A percentile compares a stretch with the other conserved stretches of the same genome.
These are phyloP conservation scores for Agaricus blazei DNA, from an alignment of 768 basidiomycete species.

Conservation along the genomic window DNA sequence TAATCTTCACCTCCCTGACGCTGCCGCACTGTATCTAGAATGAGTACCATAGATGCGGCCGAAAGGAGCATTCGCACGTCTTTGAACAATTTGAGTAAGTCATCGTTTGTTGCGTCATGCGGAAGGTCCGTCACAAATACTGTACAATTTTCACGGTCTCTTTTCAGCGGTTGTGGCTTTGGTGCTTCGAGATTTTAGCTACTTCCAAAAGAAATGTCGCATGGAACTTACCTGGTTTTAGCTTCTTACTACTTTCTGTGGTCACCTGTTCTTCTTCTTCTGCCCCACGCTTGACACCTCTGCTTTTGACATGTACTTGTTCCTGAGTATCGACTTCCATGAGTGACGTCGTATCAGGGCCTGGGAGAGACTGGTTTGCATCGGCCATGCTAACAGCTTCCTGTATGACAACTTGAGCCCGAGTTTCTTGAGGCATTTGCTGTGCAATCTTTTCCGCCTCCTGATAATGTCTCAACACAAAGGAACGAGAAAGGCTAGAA, in stretches of 20 bases:
- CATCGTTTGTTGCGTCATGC: slow-evolving; percentile 49
- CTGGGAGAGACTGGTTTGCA: slow-evolving; percentile 34
- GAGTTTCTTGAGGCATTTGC: slow-evolving; percentile 2
- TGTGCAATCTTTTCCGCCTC: slow-evolving; percentile 53
- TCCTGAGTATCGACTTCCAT: slow-evolving; percentile 7
- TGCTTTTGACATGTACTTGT: slow-evolving; percentile 16
- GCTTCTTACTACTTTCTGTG: slow-evolving; percentile 50
- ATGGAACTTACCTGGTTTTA: slow-evolving; percentile 45
- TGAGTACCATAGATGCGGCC: neutral
- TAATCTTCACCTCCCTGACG: slow-evolving; percentile 82
- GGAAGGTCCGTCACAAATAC: slow-evolving; percentile 81
- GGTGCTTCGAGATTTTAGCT: slow-evolving; percentile 28
- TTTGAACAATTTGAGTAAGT: slow-evolving; percentile 72
- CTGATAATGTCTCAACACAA: slow-evolving; percentile 23
- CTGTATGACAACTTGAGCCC: slow-evolving; percentile 22
- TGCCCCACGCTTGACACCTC: slow-evolving; percentile 57
- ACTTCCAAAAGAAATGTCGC: neutral
- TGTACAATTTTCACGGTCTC: slow-evolving; percentile 94
- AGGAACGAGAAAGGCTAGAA: neutral
- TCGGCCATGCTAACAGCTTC: slow-evolving; percentile 42
- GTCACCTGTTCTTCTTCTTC: slow-evolving; percentile 44
- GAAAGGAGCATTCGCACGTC: slow-evolving; percentile 49
- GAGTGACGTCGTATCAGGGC: slow-evolving; percentile 26
- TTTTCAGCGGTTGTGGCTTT: slow-evolving; percentile 52
- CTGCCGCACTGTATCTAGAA: slow-evolving; percentile 64